A percentile compares a stretch with the other conserved stretches of the same genome.
phyloP scores from a whole-genome alignment of 345 rosid species.

The Acer yangbiense region DNA sequence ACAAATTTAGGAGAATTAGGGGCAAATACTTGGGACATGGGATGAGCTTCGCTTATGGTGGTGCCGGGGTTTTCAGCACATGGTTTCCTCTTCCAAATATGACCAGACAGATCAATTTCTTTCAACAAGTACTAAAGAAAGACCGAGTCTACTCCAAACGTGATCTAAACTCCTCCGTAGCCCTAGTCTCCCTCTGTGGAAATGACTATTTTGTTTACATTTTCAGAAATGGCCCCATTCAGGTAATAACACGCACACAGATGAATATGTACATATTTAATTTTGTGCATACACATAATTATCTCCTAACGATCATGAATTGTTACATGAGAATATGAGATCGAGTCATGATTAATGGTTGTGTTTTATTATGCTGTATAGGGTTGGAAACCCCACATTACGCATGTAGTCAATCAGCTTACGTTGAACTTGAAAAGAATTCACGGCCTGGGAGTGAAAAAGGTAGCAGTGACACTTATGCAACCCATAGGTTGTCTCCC shows the following conservation, averaged over 20 bases:
- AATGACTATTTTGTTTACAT: conserved; percentile 66
- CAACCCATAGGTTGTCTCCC: conserved; percentile 88
- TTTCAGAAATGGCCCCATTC: conserved; percentile 37
- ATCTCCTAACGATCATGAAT: no score
- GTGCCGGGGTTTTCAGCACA: conserved; percentile 77
- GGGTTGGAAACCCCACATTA: conserved; percentile 49
- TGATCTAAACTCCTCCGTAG: conserved; percentile 48
- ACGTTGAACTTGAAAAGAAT: conserved; percentile 49
- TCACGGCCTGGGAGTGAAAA: conserved; percentile 57
- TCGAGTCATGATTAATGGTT: no score
- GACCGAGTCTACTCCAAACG: conserved; percentile 34
- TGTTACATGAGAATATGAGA: no score
- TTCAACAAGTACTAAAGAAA: conserved; percentile 38
- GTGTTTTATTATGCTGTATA: conserved; percentile 4
- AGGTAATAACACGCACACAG: conserved; percentile 28
- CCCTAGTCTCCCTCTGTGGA: conserved; percentile 64
- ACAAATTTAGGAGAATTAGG: conserved; percentile 41
- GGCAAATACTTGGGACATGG: conserved; percentile 40
- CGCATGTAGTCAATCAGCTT: conserved; percentile 54
- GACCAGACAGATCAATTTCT: conserved; percentile 67
- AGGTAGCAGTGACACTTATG: conserved; percentile 43
- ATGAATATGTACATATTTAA: not conserved
- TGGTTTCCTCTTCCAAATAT: conserved; percentile 50
- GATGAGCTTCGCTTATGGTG: conserved; percentile 83
- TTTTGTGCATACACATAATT: no score